A percentile compares a stretch with the other conserved stretches of the same genome.
Evolutionary conservation across 805 yeast species (phyloP).

Genomic region (Pichia ethanolica): DNA sequence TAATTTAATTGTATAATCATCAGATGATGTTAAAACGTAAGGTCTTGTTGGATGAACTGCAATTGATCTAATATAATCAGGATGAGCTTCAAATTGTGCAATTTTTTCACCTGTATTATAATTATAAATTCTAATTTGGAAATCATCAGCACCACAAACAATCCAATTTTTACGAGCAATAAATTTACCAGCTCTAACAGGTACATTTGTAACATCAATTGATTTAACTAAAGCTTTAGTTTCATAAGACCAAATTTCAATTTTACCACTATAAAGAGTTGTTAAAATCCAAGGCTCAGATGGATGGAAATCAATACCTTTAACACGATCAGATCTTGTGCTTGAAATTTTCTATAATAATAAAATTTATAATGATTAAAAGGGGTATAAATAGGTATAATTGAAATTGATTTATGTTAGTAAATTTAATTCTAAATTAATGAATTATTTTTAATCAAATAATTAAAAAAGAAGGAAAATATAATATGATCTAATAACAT

Average conservation of each 20-base stretch:
- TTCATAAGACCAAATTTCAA: constrained; percentile 93
- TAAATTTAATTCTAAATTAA: too few relatives aligned
- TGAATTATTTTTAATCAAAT: too few relatives aligned
- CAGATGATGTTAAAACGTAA: constrained; percentile 79
- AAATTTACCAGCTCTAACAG: constrained; percentile 92
- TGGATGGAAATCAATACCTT: constrained; percentile 97
- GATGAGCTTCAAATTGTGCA: constrained; percentile 95
- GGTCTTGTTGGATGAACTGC: constrained; percentile 95
- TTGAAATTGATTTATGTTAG: too few relatives aligned
- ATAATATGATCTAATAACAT: too few relatives aligned
- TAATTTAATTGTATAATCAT: constrained; percentile 82
- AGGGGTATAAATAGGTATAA: too few relatives aligned
- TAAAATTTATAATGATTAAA: too few relatives aligned
- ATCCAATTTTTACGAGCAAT: constrained; percentile 97
- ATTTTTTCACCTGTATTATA: constrained; percentile 93
- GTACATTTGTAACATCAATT: constrained; percentile 91
- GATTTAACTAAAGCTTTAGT: constrained; percentile 77
- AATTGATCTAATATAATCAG: constrained; percentile 88
- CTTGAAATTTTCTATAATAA: constrained; percentile 66
- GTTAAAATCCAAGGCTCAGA: constrained; percentile 94
- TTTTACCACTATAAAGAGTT: constrained; percentile 82
- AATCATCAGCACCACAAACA: constrained; percentile 93
- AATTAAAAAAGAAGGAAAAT: too few relatives aligned
- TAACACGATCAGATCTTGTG: constrained; percentile 92
- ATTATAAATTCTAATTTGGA: constrained; percentile 87